phyloP scores from a whole-genome alignment of 192 early-diverging fungal species.

The Dissophora ornata region DNA sequence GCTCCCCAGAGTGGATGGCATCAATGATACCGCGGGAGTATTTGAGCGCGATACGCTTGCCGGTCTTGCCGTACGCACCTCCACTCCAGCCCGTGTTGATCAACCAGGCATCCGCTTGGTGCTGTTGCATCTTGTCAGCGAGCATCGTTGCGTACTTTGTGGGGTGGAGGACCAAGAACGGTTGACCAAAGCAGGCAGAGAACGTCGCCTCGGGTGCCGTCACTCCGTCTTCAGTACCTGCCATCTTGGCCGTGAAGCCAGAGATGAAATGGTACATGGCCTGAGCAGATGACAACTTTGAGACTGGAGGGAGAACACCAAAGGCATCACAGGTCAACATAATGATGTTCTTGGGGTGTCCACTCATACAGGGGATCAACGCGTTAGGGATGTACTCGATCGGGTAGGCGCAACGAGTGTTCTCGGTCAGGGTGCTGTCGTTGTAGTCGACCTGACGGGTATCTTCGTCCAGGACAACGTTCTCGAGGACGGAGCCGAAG shows the following conservation, averaged over 20 bases:
- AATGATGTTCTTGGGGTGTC: constrained; percentile 95
- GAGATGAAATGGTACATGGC: constrained; percentile 98
- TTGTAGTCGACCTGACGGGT: constrained; percentile 86
- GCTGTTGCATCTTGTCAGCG: constrained; percentile 90
- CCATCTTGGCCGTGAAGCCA: constrained; percentile 98
- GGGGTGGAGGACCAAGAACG: constrained; percentile 98
- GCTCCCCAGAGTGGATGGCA: constrained; percentile 94
- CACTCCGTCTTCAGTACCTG: constrained; percentile 96
- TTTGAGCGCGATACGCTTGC: constrained; percentile 93
- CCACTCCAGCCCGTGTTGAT: constrained; percentile 99
- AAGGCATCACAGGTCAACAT: constrained; percentile 97
- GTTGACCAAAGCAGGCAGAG: constrained; percentile 93
- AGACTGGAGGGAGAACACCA: constrained; percentile 93
- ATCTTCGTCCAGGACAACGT: constrained; percentile 86
- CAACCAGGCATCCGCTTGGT: constrained; percentile 91
- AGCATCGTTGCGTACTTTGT: constrained; percentile 96
- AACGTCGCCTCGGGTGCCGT: constrained; percentile 93
- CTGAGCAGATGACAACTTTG: constrained; percentile 87
- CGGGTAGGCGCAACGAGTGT: constrained; percentile 97
- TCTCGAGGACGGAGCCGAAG: constrained; percentile 95
- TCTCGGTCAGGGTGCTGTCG: constrained; percentile 87
- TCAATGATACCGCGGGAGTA: constrained; percentile 98
- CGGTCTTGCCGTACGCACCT: constrained; percentile 85
- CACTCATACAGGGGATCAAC: constrained; percentile 85
- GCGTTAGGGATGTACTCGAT: constrained; percentile 96